phyloP scores from a whole-genome alignment of 73 alveolate species.

The Stentor roeselii region DNA sequence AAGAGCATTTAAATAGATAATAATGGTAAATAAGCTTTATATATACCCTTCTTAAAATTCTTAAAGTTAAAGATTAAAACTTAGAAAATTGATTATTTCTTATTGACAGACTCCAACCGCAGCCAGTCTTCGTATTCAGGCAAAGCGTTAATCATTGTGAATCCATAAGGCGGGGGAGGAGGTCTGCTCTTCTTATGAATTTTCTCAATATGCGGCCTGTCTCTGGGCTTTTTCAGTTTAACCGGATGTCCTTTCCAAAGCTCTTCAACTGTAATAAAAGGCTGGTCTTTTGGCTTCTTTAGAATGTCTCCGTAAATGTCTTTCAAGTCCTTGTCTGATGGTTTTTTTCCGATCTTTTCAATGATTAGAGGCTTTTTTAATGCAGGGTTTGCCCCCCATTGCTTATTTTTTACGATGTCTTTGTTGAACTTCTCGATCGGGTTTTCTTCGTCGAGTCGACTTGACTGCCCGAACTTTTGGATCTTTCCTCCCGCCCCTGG shows the following conservation, averaged over 20 bases:
- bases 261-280: not conserved
- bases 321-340: not conserved
- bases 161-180: slow-evolving; percentile 24
- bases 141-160: slow-evolving; percentile 13
- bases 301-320: not conserved
- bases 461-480: not conserved
- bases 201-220: slow-evolving; percentile 11
- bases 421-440: not conserved
- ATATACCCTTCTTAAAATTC: no score
- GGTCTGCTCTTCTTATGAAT: not conserved
- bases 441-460: not conserved
- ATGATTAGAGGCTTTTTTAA: not conserved
- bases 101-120: no score
- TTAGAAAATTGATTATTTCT: no score
- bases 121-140: slow-evolving; percentile 18
- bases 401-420: not conserved
- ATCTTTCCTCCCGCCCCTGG: not conserved
- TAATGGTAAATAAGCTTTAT: no score
- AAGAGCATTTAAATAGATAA: no score
- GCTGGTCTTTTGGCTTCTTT: slow-evolving; percentile 22
- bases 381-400: slow-evolving; percentile 19
- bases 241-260: not conserved
- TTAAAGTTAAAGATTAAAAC: no score
- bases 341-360: slow-evolving; percentile 4
- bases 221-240: slow-evolving; percentile 6